Percentiles rank a stretch among this genome's conserved stretches.
Evolutionary conservation across 1,139 yeast species (phyloP).

Genomic region (Lodderomyces metapsilosis): DNA sequence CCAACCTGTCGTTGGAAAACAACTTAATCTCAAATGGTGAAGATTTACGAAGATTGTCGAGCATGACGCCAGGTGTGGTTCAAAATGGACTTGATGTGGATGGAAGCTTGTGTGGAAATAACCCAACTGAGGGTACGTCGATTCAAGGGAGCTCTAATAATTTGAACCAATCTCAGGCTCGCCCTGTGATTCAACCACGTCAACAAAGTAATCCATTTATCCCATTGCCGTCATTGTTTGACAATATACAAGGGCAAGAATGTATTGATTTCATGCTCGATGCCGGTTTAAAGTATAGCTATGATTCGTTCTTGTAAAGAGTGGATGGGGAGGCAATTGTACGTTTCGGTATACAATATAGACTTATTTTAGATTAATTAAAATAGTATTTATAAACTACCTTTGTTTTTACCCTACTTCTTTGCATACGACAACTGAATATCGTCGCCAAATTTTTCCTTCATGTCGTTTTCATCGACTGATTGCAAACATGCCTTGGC

Average conservation of each 20-base stretch:
- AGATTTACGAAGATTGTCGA: neutral
- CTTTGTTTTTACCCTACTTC: constrained; percentile 22
- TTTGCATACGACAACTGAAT: constrained; percentile 35
- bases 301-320: neutral
- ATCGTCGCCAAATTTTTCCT: constrained; percentile 22
- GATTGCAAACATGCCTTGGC: constrained; percentile 26
- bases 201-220: neutral
- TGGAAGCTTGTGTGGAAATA: neutral
- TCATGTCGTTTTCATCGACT: constrained; percentile 11
- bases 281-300: neutral
- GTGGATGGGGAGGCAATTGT: no score
- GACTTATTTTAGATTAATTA: no score
- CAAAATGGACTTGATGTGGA: neutral
- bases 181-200: neutral
- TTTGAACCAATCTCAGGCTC: neutral
- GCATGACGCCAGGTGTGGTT: neutral
- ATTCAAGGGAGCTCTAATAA: neutral
- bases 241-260: neutral
- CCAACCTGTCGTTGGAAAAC: constrained; percentile 5
- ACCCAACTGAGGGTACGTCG: neutral
- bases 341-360: no score
- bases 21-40: neutral
- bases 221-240: neutral
- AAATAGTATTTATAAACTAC: no score
- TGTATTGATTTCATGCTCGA: neutral